Percentiles rank a stretch among this genome's conserved stretches.
Evolutionary conservation across 345 rosid species (phyloP).

Genomic region (Eutrema heterophyllum): DNA sequence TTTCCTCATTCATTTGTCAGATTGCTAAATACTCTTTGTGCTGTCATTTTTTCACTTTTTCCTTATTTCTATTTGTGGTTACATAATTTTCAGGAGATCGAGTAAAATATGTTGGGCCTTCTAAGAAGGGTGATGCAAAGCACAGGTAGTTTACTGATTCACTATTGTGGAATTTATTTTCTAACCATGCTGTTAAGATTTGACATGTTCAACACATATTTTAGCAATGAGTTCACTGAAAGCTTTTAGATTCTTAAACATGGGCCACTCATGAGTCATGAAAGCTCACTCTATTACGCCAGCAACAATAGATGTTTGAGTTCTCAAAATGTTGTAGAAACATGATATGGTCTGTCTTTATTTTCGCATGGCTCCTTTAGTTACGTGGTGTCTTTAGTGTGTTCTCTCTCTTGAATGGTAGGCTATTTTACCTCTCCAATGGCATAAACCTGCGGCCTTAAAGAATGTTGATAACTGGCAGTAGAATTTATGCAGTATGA

Average conservation of each 20-base stretch:
- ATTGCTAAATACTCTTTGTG: background rate
- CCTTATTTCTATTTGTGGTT: background rate
- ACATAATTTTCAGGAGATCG: slow-evolving; percentile 63
- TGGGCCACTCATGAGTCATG: background rate
- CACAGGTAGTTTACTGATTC: slow-evolving; percentile 48
- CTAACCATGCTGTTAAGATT: background rate
- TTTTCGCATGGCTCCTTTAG: background rate
- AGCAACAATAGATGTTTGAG: background rate
- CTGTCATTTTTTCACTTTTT: background rate
- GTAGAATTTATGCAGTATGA: too few relatives aligned
- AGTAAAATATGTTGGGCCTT: slow-evolving; percentile 72
- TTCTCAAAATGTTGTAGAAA: background rate
- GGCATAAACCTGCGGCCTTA: too few relatives aligned
- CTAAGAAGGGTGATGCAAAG: slow-evolving; percentile 49
- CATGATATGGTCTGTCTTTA: background rate
- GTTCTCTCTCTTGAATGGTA: background rate
- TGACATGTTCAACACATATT: background rate
- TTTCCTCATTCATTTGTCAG: slow-evolving; percentile 9
- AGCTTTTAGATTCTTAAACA: background rate
- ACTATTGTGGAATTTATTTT: background rate
- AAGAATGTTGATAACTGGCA: too few relatives aligned
- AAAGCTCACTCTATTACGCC: background rate
- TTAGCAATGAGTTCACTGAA: background rate
- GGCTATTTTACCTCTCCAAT: too few relatives aligned
- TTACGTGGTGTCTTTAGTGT: background rate